phyloP scores from a whole-genome alignment of 1,284 basidiomycete species.

The Rugosomyces carneus region DNA sequence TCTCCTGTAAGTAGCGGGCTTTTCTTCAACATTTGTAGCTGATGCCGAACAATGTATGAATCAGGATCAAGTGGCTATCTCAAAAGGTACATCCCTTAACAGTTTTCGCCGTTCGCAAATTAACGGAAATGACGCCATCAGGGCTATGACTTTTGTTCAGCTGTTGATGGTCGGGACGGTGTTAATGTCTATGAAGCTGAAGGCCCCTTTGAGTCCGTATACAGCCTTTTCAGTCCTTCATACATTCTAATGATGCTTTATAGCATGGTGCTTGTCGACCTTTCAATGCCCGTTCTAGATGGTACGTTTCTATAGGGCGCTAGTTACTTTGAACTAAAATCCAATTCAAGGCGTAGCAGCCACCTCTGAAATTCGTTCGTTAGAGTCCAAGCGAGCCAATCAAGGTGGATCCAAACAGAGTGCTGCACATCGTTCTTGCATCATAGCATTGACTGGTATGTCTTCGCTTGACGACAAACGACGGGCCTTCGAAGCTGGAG shows the following conservation, averaged over 20 bases:
- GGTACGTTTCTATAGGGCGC: constrained; percentile 36
- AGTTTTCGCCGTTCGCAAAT: neutral
- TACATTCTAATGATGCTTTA: constrained; percentile 11
- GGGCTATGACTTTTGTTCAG: constrained; percentile 76
- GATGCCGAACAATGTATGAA: constrained; percentile 21
- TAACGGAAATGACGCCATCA: constrained; percentile 23
- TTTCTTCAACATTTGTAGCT: constrained; percentile 9
- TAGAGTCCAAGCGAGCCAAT: constrained; percentile 54
- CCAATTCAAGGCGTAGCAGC: constrained; percentile 63
- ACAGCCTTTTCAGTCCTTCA: constrained; percentile 1
- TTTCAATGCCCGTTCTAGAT: constrained; percentile 92
- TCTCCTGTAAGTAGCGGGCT: constrained; percentile 48
- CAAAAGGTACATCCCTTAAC: constrained; percentile 43
- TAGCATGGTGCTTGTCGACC: constrained; percentile 81
- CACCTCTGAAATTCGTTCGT: constrained; percentile 74
- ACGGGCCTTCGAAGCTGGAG: constrained; percentile 85
- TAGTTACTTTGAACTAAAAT: neutral
- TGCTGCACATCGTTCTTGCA: constrained; percentile 42
- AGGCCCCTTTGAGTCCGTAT: constrained; percentile 70
- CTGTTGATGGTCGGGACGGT: constrained; percentile 80
- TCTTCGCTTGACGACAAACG: constrained; percentile 91
- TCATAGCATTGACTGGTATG: constrained; percentile 89
- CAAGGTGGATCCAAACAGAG: constrained; percentile 11
- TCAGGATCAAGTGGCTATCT: constrained; percentile 74
- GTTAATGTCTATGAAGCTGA: constrained; percentile 70